Evolutionary conservation across 805 yeast genomes (phyloP).

Genomic region (Candida krabiensis): DNA sequence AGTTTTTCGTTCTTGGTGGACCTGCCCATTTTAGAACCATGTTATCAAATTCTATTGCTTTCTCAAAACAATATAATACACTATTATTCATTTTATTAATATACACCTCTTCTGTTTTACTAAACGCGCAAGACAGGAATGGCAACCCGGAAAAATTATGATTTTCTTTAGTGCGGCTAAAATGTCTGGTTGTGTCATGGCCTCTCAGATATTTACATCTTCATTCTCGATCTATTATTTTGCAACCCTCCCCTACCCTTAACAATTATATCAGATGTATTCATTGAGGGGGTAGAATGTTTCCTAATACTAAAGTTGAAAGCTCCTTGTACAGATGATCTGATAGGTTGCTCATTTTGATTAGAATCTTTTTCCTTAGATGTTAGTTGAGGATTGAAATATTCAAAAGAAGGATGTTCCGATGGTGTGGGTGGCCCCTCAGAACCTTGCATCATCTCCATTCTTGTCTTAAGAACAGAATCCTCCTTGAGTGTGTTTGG

Average conservation of each 20-base stretch:
- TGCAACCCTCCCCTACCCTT: constrained; percentile 29
- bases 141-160: too few relatives aligned
- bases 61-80: not conserved
- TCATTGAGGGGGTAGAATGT: constrained; percentile 16
- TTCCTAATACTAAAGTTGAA: constrained; percentile 14
- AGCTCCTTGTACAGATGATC: constrained; percentile 3
- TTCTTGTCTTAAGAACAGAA: not conserved
- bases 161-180: too few relatives aligned
- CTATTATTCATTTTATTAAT: not conserved
- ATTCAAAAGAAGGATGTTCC: not conserved
- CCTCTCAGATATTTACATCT: too few relatives aligned
- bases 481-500: constrained; percentile 1
- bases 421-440: constrained; percentile 5
- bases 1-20: not conserved
- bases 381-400: not conserved
- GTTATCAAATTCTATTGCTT: too few relatives aligned
- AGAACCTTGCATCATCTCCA: constrained; percentile 3
- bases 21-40: constrained; percentile 1
- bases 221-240: constrained; percentile 19
- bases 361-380: not conserved
- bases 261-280: constrained; percentile 15
- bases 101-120: too few relatives aligned
- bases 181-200: too few relatives aligned
- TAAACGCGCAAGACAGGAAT: too few relatives aligned
- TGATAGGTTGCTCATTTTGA: not conserved